Conservation (phyloP, 2,329 filamentous ascomycete genomes). For the Domatiomyces catenatus region DNA sequence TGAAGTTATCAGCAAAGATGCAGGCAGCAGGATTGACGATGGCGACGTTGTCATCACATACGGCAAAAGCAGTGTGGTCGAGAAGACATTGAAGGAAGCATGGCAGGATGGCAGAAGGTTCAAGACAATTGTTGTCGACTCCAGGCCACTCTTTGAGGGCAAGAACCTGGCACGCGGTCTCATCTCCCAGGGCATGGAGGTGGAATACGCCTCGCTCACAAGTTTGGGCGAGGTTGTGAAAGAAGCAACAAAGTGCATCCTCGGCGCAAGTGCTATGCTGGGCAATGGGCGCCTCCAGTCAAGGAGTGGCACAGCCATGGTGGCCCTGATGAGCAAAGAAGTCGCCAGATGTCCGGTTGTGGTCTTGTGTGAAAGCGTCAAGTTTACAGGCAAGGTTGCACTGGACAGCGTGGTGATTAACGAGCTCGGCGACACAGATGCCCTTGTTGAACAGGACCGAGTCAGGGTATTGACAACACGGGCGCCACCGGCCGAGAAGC, state of each 20-base stretch:
- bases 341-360: conserved; percentile 57
- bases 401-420: conserved; percentile 89
- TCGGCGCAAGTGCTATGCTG: conserved; percentile 89
- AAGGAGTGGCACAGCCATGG: conserved; percentile 68
- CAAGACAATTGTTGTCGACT: conserved; percentile 71
- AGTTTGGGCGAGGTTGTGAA: conserved; percentile 53
- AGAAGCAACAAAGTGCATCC: conserved; percentile 52
- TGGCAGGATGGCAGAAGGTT: conserved; percentile 57
- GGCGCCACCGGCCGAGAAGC: conserved; percentile 4
- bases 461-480: conserved; percentile 8
- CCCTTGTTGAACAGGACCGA: conserved; percentile 32
- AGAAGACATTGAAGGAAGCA: conserved; percentile 63
- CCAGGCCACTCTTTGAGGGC: conserved; percentile 54
- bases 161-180: conserved; percentile 58
- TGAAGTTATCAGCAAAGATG: conserved; percentile 65
- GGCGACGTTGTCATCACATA: conserved; percentile 78
- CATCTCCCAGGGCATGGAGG: conserved; percentile 52
- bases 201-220: conserved; percentile 69
- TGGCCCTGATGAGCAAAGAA: conserved; percentile 68
- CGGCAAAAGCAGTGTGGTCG: conserved; percentile 71
- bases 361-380: conserved; percentile 85
- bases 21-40: conserved; percentile 57
- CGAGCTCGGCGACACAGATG: conserved; percentile 66
- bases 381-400: conserved; percentile 80
- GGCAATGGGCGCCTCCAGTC: conserved; percentile 86